Evolutionary conservation across 208 protist species (phyloP).

Genomic region (Crithidia expoeki): DNA sequence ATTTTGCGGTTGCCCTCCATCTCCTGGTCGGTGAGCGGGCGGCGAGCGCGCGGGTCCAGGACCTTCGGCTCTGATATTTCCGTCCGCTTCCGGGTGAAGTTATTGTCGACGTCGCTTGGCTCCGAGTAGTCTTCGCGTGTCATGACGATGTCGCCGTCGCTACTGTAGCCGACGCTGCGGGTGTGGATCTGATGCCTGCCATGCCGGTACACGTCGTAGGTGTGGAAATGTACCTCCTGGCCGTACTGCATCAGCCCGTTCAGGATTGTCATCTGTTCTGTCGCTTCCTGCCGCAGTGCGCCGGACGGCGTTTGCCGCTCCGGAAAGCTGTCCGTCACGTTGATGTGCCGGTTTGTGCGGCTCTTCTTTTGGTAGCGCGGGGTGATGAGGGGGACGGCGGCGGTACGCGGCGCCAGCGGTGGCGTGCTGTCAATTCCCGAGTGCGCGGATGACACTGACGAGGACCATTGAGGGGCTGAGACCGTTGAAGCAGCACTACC

Average conservation of each 20-base stretch:
- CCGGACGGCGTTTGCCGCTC: conserved; percentile 39
- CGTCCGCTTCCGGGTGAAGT: conserved; percentile 49
- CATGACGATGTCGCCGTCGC: conserved; percentile 84
- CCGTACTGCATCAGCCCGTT: conserved; percentile 69
- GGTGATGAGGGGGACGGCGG: conserved; percentile 76
- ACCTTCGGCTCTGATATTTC: conserved; percentile 71
- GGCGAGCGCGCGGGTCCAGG: conserved; percentile 75
- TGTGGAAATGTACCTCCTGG: conserved; percentile 83
- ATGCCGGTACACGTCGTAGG: conserved; percentile 84
- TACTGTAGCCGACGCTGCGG: conserved; percentile 87
- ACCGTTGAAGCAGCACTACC: too few species aligned
- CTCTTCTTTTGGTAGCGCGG: conserved; percentile 82
- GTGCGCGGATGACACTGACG: conserved; percentile 23
- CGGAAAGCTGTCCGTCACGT: conserved; percentile 66
- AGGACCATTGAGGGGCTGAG: not conserved
- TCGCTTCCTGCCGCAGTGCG: conserved; percentile 63
- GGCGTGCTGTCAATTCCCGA: conserved; percentile 28
- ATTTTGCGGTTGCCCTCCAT: conserved; percentile 43
- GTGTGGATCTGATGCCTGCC: conserved; percentile 77
- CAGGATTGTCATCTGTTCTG: conserved; percentile 66
- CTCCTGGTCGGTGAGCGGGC: conserved; percentile 70
- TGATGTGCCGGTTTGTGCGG: conserved; percentile 54
- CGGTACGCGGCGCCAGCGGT: conserved; percentile 37
- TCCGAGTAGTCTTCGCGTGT: conserved; percentile 79
- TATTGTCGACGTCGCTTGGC: conserved; percentile 73